These are phyloP conservation scores for Xanthoconium separans DNA, from an alignment of 1,284 basidiomycete genomes.

Conservation along the genomic window DNA sequence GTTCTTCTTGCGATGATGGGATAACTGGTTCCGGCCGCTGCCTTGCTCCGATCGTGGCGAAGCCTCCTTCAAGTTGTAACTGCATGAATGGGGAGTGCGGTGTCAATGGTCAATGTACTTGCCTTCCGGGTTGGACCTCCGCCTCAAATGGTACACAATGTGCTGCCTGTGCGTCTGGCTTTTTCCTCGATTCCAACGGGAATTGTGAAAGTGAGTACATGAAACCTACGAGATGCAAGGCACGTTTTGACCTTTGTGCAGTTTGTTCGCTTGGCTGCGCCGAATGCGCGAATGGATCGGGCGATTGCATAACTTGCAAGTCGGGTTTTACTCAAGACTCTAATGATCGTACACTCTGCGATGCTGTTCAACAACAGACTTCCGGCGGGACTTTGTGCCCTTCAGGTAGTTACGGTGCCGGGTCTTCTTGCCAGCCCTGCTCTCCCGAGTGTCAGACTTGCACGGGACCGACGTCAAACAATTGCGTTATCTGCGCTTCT, in stretches of 20 bases:
- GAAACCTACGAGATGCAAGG: not conserved
- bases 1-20: constrained; percentile 71
- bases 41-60: constrained; percentile 47
- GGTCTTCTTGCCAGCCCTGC: constrained; percentile 56
- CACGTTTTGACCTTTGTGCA: constrained; percentile 25
- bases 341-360: constrained; percentile 67
- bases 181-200: constrained; percentile 67
- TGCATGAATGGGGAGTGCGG: constrained; percentile 76
- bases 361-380: constrained; percentile 48
- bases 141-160: constrained; percentile 71
- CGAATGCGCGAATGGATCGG: constrained; percentile 63
- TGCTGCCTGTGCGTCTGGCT: constrained; percentile 68
- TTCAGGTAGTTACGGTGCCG: constrained; percentile 59
- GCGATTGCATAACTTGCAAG: constrained; percentile 70
- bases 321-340: constrained; percentile 63
- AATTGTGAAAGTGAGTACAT: constrained; percentile 63
- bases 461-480: constrained; percentile 61
- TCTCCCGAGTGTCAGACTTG: constrained; percentile 70
- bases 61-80: constrained; percentile 65
- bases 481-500: constrained; percentile 65
- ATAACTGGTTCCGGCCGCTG: constrained; percentile 73
- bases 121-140: constrained; percentile 73
- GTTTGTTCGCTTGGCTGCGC: constrained; percentile 74
- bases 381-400: constrained; percentile 60
- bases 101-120: constrained; percentile 64